Evolutionary conservation across 2,329 filamentous ascomycete species (phyloP), one percentile per base, ranked within the genome.

Genomic region (Aspergillus pseudonomiae): DNA sequence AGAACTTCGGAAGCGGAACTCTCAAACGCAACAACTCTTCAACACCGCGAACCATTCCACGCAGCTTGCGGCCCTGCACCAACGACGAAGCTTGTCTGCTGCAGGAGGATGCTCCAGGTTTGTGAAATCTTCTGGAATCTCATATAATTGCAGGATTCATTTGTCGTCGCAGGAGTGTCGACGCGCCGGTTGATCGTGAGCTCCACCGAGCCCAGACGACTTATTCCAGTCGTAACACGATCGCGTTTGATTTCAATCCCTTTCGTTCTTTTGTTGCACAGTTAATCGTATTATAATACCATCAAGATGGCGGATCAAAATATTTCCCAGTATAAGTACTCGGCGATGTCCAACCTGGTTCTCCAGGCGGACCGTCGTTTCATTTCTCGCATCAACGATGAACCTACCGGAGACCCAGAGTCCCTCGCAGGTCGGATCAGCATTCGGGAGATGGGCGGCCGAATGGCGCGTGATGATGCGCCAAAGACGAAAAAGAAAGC

Each of bases 341-440:
- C 93, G 89, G 93, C 92, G 80, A 98, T 99, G 95, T 99, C 95
- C 83, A 99, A 99, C 89, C 91, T 99, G 93, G 95, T 99, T 78
- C 92, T 99, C 88, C 95, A 99, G 91, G 94, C 93, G 83, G 95
- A 99, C 84, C 91, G 94, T 82, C 91, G 95, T 73, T 98, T 99
- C 78, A 91, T 96, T 73, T 93, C 93, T 68, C 89, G 95, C 78
- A 89, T 93, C 74, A 93, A 90, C 72, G 94, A 99, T 81, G 96
- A 99, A 83, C 90, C 93, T 68, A 98, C 94, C 58, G 95, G 95
- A 73, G 95, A 99, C 78, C 96, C 95, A 58, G 95, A 99, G 82
- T 99, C 96, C 63, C 88, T 99, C 63, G 96, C 95, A 62, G 95
- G 95, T 60, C 91, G 94, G 71, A 89, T 99, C 78, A 94, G 91